Base-by-base conservation (phyloP, 2,329 filamentous ascomycete genomes). In the Monosporascus cannonballus region DNA sequence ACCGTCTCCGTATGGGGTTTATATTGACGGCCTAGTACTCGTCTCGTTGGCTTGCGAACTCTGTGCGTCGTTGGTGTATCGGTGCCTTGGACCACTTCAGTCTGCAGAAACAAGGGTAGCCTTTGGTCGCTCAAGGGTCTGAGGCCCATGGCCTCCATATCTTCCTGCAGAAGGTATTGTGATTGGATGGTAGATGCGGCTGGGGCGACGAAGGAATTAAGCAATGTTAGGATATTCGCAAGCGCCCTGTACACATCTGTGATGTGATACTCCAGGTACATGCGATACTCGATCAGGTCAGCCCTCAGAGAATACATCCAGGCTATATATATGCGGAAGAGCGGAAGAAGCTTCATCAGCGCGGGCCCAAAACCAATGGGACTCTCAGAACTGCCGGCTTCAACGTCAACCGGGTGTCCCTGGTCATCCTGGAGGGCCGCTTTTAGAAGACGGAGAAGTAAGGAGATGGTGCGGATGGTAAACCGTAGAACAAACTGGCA, bases 391-490 rank as follows among this genome's bases (percentile, higher is more conserved):
- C 56, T 51, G 37, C 63, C 60, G 14, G 60, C 52, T 38, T 54
- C 54, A 15, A 58, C 53, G 9, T 61, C 64, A 41, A 64, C 55
- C 2, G 55, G 6, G 62, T 56, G 42, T 60, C 56, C n/a, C 57
- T 60, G 25, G 56, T 64, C 47, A 66, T 83, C 77, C 51, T 84
- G 79, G 3, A 96, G 75, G 60, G 90, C 86, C n/a, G 81, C 77
- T 57, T 86, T 76, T 37, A 96, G 75, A 27, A 86, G 74, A 50
- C 86, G 84, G 46, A 92, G 79, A 34, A 96, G 76, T 1, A 81
- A 80, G 52, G 85, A 81, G 61, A 95, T 86, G 9, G 87, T 90
- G 49, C 86, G 86, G 47, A 90, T 76, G 63, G 96, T 96, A 56
- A 96, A 81, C 24, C 85, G 80, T 45, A 95, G 76, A 54, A 89